Base-by-base conservation (phyloP, 306 rosid species). In the Castanea mollissima region DNA sequence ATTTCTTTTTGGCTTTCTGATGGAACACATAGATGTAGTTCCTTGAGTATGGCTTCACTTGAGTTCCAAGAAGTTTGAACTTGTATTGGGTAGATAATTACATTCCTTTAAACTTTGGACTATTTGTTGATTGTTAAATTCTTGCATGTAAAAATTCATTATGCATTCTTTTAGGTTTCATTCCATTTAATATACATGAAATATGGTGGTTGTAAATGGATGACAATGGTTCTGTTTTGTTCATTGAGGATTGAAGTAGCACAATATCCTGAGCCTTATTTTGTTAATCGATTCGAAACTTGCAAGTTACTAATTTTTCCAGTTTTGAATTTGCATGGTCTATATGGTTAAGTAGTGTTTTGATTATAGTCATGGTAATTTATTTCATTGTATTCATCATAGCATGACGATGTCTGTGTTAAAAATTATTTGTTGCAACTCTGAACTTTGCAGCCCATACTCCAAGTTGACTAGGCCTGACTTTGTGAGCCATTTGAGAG, bases 61-160 rank as follows among this genome's bases (percentile, higher is more conserved):
- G 32, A 18, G 58, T 31, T 69, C 56, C 44, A 68, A 55, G 44
- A 34, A 55, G 72, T 55, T 23, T 69, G 81, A 55, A 77, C 38
- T 69, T 77, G 21, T 55, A 68, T 77, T 25, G 27, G 29, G 34
- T 31, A 6, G 70, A 64, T 6, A 32, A 64, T 6, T 29, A 8
- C 65, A 59, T 59, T 59, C 32, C 16, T 59, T 54, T 14, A 49
- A 49, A 49, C 54, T 49, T 49, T 12, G 54, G 25, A 52, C 63
- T 10, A 54, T 73, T 73, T 73, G 44, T 25, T 54, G 63, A 25
- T 18, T 73, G n/a, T 51, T 16, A 55, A 52, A 52, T 25, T 54
- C 32, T 56, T 10, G 20, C 44, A 57, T 2, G 51, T 44, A 46
- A 44, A 6, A 49, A 49, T 13, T 49, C 54, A 49, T 13, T 49